Evolutionary conservation across 2,329 filamentous ascomycete species (phyloP), one percentile per base, ranked within the genome.

Genomic region (Apiospora marii): DNA sequence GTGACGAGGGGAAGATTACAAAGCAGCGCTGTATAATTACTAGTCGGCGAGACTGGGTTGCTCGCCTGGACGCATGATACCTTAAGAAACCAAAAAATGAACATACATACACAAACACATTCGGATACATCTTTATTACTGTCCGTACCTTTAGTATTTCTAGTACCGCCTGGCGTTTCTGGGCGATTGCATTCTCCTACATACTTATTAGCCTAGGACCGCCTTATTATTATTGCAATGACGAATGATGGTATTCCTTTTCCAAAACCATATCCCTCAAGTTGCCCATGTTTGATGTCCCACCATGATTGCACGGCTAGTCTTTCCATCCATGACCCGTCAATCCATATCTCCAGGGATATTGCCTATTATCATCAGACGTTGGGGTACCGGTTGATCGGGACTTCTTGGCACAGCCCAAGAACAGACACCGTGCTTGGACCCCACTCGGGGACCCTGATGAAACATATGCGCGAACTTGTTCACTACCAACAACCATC

Each of bases 21-120:
- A 64, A 74, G 71, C 70, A 72, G 74, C 73, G 70, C 68, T 74
- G 73, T 74, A 75, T 70, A 74, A 76, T 64, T 41, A 64, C 22
- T 12, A 64, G 19, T n/a, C 16, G 58, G 58, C 58, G 58, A 64
- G 34, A 64, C 58, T 64, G 58, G 58, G 58, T 41, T 64, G 58
- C 58, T 64, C 58, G 58, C 58, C 22, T 37, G 58, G n/a, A 64
- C n/a, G 34, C 58, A 64, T 41, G 58, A 64, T 64, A 74, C 44
- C 43, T 72, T 68, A 72, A 67, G 44, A 69, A 70, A 71, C 48
- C 43, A 67, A 69, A 34, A 49, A 30, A n/a, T 37, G 22, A 44
- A 49, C 51, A 53, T 70, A 70, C 22, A 30, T 4, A 53, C 24
- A 37, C 68, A 37, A 37, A 37, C 53, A 37, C 30, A 64, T 34